These are phyloP conservation scores for Brettanomyces naardenensis DNA, from an alignment of 805 yeast species.

Conservation along the genomic window DNA sequence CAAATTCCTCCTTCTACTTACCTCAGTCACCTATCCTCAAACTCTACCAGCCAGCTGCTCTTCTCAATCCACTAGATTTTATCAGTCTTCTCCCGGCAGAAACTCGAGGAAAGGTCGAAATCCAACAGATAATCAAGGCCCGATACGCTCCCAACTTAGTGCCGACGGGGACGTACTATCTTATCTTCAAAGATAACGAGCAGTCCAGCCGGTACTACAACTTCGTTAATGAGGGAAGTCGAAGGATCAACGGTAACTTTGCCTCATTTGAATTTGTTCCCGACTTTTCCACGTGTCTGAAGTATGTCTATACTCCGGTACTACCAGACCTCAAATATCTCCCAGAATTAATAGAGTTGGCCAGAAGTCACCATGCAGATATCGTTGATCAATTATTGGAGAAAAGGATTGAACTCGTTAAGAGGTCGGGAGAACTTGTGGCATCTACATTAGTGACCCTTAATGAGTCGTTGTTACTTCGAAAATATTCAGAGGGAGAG, in stretches of 20 bases:
- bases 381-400: not conserved
- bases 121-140: constrained; percentile 38
- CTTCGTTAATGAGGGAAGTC: constrained; percentile 31
- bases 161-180: constrained; percentile 42
- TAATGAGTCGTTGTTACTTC: not conserved
- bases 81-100: not conserved
- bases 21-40: constrained; percentile 1
- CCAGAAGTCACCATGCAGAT: not conserved
- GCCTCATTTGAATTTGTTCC: constrained; percentile 25
- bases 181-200: constrained; percentile 38
- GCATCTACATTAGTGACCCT: not conserved
- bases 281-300: constrained; percentile 32
- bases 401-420: not conserved
- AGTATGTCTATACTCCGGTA: constrained; percentile 13
- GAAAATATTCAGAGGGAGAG: not conserved
- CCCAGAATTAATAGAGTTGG: constrained; percentile 1
- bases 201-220: not conserved
- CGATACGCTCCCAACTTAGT: constrained; percentile 38
- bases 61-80: not conserved
- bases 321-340: constrained; percentile 14
- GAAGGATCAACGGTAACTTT: constrained; percentile 41
- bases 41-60: not conserved
- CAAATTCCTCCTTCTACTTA: no score
- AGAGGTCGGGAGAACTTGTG: not conserved
- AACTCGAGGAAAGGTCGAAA: constrained; percentile 6